A percentile compares a stretch with the other conserved stretches of the same genome.
phyloP scores from a whole-genome alignment of 2,329 filamentous ascomycete genomes.

The Colletotrichum endophyticum region DNA sequence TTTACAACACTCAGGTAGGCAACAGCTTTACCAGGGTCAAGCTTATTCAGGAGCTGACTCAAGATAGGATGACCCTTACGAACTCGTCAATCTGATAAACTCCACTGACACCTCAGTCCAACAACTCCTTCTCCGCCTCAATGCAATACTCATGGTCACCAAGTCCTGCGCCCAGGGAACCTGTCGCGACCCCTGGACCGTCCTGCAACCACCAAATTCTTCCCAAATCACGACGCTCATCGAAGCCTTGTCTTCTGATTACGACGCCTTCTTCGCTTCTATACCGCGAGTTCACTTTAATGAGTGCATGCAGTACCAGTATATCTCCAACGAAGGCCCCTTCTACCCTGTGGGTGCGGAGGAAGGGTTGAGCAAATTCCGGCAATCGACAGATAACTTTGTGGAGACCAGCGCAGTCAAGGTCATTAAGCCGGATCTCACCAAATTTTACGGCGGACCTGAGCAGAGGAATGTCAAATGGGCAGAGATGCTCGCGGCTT shows the following conservation, averaged over 20 bases:
- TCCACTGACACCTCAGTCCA: constrained; percentile 8
- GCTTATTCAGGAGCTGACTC: not conserved
- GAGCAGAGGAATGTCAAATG: not conserved
- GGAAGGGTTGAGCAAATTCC: not conserved
- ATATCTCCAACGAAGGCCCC: not conserved
- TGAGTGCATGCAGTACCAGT: not conserved
- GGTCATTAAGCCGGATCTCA: not conserved
- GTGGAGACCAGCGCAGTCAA: not conserved
- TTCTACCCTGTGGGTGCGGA: not conserved
- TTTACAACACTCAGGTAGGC: constrained; percentile 30
- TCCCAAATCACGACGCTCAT: not conserved
- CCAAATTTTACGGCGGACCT: not conserved
- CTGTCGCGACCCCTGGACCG: constrained; percentile 27
- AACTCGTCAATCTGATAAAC: constrained; percentile 26
- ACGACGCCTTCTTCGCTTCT: not conserved
- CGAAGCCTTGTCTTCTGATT: not conserved
- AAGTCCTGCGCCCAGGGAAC: constrained; percentile 28
- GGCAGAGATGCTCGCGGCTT: not conserved
- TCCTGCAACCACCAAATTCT: constrained; percentile 13
- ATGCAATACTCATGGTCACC: constrained; percentile 28
- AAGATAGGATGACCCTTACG: constrained; percentile 25
- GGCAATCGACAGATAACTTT: not conserved
- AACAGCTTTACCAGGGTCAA: not conserved
- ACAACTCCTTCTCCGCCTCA: constrained; percentile 18
- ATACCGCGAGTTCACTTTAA: not conserved